Conservation (phyloP, 1,284 basidiomycete species). For the Polyporus tsugae region DNA sequence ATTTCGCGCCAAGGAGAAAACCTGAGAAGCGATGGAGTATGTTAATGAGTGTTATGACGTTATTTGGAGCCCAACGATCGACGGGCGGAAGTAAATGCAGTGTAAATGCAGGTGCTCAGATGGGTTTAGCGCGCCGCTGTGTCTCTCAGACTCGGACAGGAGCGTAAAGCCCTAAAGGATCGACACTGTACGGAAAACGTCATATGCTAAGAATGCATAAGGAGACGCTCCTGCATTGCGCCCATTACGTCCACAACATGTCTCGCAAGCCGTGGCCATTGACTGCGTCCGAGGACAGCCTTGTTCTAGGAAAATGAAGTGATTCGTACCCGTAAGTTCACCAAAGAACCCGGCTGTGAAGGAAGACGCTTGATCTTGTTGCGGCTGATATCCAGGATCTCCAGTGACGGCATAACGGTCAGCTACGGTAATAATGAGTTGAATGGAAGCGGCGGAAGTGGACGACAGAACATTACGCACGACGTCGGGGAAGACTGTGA, state of each 20-base stretch:
- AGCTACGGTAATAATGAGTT: slow-evolving; percentile 58
- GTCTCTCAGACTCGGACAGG: slow-evolving; percentile 7
- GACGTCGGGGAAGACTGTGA: slow-evolving; percentile 87
- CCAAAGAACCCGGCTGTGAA: slow-evolving; percentile 80
- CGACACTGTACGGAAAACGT: not conserved
- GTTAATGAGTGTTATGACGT: not conserved
- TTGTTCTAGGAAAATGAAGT: not conserved
- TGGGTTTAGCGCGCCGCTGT: slow-evolving; percentile 9
- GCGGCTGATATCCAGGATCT: slow-evolving; percentile 94
- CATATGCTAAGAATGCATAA: not conserved
- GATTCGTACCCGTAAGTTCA: slow-evolving; percentile 75
- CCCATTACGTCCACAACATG: not conserved
- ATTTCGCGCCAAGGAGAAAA: slow-evolving; percentile 90
- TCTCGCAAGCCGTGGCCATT: too few relatives aligned
- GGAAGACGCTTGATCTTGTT: slow-evolving; percentile 91
- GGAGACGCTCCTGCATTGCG: not conserved
- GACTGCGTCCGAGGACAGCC: not conserved
- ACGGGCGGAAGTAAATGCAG: not conserved
- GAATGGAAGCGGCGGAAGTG: not conserved
- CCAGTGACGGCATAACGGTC: slow-evolving; percentile 85
- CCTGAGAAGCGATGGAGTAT: slow-evolving; percentile 50
- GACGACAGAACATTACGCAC: slow-evolving; percentile 50
- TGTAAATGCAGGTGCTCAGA: not conserved
- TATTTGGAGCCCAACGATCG: not conserved
- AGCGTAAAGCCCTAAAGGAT: slow-evolving; percentile 8